These are phyloP conservation scores for Thraustochytrium striatum DNA, from an alignment of 352 stramenopile genomes.

Conservation along the genomic window DNA sequence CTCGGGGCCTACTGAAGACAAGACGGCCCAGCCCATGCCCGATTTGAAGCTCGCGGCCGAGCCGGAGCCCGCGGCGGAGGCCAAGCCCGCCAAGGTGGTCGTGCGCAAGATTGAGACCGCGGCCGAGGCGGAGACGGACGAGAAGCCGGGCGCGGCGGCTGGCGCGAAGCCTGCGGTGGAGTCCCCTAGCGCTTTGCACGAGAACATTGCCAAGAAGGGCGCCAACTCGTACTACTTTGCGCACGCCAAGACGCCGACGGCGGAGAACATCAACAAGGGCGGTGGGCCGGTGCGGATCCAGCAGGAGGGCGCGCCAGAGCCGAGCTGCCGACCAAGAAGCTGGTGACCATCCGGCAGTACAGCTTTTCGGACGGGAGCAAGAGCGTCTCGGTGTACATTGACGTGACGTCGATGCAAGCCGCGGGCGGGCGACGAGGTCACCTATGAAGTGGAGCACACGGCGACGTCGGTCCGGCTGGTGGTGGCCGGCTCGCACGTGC, in stretches of 20 bases:
- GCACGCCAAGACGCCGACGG: conserved; percentile 38
- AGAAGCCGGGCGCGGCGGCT: background rate
- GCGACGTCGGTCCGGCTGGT: background rate
- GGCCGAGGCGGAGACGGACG: background rate
- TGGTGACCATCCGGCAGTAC: conserved; percentile 21
- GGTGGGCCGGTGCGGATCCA: background rate
- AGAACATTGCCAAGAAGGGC: conserved; percentile 44
- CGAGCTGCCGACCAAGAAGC: background rate
- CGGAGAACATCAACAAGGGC: conserved; percentile 12
- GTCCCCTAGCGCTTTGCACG: conserved; percentile 38
- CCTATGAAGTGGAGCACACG: conserved; percentile 18
- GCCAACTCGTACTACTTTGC: conserved; percentile 51
- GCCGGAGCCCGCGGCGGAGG: background rate
- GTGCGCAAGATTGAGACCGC: background rate
- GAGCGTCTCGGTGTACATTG: conserved; percentile 46
- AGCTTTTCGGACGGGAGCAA: conserved; percentile 25
- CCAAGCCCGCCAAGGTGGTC: background rate
- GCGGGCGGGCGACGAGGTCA: background rate
- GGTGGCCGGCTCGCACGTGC: background rate
- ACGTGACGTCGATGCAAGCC: background rate
- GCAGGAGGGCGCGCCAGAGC: background rate
- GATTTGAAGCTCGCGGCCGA: background rate
- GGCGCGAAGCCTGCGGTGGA: background rate
- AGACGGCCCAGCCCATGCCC: no score
- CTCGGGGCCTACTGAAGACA: no score